Evolutionary conservation across 2,329 filamentous ascomycete species (phyloP), one percentile per base, ranked within the genome.

Genomic region (Escovopsis sp.): DNA sequence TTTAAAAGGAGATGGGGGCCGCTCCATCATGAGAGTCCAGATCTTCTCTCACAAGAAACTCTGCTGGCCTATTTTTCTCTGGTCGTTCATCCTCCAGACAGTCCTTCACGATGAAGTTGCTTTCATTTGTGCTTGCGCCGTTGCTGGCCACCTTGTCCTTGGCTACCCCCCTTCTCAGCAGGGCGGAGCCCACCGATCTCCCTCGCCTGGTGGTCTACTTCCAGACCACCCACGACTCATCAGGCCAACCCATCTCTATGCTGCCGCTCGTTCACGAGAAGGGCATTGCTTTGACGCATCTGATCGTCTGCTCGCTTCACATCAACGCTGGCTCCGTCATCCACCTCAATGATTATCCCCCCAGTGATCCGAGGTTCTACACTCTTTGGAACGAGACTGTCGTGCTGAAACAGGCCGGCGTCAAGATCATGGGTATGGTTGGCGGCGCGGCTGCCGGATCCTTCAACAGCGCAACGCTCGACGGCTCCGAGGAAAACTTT

Each of bases 251-350:
- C 33, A 64, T 74, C 45, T 72, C 70, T 2, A 62, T 73, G 48
- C 62, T 72, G 2, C 70, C 69, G 26, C 45, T 47, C 34, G 52
- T 72, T 40, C 60, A 59, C n/a, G 56, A 64, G 36, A 49, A 63
- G 2, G 53, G 56, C 18, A 62, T 70, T 28, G 61, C 65, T n/a
- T 59, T 71, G 15, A 91, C 86, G 0, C 86, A 94, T 61, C 69
- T 94, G 39, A 86, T 93, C 47, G 62, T 94, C 38, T 84, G 82
- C 2, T 85, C 86, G 0, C 76, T 94, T 41, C 87, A 94, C 57
- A 65, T 94, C 48, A 86, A 88, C 58, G 68, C 72, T 6, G 60
- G 61, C 12, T 75, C 81, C 1, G 70, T 68, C 9, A 73, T 88
- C 51, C 83, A 77, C 0, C 70, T 94, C 44, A 94, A 94, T 57